phyloP scores from a whole-genome alignment of 2,329 filamentous ascomycete genomes.

The Chrysoporthe austroafricana region DNA sequence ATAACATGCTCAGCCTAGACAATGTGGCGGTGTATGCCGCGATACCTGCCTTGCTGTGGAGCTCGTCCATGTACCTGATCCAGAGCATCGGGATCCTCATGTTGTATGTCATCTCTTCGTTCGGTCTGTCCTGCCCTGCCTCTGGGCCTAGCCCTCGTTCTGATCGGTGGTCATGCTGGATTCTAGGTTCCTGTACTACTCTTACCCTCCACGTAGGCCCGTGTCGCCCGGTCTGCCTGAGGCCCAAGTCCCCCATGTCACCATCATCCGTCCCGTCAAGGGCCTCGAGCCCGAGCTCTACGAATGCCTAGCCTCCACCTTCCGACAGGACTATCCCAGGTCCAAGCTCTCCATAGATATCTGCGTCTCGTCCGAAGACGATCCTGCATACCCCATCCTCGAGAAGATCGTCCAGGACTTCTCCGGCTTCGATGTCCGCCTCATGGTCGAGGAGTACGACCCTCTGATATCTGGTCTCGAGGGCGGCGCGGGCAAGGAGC shows the following conservation, averaged over 20 bases:
- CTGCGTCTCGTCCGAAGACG: slow-evolving; percentile 74
- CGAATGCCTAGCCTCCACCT: slow-evolving; percentile 87
- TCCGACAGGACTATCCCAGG: slow-evolving; percentile 78
- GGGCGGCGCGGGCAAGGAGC: slow-evolving; percentile 52
- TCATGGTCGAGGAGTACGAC: slow-evolving; percentile 84
- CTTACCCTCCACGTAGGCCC: slow-evolving; percentile 51
- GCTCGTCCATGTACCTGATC: slow-evolving; percentile 54
- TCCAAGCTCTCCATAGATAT: slow-evolving; percentile 79
- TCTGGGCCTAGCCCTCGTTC: no score
- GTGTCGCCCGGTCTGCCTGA: slow-evolving; percentile 54
- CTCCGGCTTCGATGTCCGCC: slow-evolving; percentile 64
- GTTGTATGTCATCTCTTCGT: slow-evolving; percentile 46
- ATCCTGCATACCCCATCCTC: slow-evolving; percentile 78
- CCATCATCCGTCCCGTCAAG: slow-evolving; percentile 90
- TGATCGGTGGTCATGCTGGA: background rate
- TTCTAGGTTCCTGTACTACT: slow-evolving; percentile 58
- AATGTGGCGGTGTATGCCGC: slow-evolving; percentile 46
- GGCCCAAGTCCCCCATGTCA: slow-evolving; percentile 75
- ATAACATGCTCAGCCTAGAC: slow-evolving; percentile 33
- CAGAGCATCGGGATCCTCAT: slow-evolving; percentile 60
- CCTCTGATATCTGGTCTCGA: slow-evolving; percentile 62
- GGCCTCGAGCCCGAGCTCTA: slow-evolving; percentile 88
- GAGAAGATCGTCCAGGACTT: slow-evolving; percentile 74
- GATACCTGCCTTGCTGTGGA: slow-evolving; percentile 47
- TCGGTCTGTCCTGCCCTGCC: accelerated